These are phyloP conservation scores for Ogataea paraovalis DNA, from an alignment of 805 yeast species.

Conservation along the genomic window DNA sequence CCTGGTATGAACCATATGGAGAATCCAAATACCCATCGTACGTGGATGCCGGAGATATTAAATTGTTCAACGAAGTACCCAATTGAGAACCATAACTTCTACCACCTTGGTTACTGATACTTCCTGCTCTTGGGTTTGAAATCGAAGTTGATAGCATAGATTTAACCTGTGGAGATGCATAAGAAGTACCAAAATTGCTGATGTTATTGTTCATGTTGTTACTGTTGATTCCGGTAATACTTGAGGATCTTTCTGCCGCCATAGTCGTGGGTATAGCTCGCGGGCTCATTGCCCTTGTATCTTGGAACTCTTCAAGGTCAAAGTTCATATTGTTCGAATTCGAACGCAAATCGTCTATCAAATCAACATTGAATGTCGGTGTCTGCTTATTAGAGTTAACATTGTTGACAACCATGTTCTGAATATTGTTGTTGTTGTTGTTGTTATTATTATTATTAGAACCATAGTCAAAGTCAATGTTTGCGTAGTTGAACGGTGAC, in stretches of 20 bases:
- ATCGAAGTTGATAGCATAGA: slow-evolving; percentile 17
- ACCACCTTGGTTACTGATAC: slow-evolving; percentile 24
- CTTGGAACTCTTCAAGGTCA: slow-evolving; percentile 13
- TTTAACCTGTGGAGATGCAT: slow-evolving; percentile 28
- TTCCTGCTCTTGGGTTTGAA: slow-evolving; percentile 17
- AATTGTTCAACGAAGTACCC: slow-evolving; percentile 29
- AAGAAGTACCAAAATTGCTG: slow-evolving; percentile 16
- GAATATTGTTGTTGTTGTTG: not conserved
- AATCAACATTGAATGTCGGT: slow-evolving; percentile 13
- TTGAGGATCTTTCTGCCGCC: slow-evolving; percentile 10
- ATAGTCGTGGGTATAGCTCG: slow-evolving; percentile 7
- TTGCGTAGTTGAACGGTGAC: slow-evolving; percentile 13
- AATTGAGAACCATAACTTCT: slow-evolving; percentile 29
- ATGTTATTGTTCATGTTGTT: not conserved
- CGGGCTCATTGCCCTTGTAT: slow-evolving; percentile 10
- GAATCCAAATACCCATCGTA: slow-evolving; percentile 32
- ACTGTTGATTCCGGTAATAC: slow-evolving; percentile 9
- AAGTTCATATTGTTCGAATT: slow-evolving; percentile 2
- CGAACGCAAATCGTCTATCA: slow-evolving; percentile 8
- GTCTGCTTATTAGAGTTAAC: not conserved
- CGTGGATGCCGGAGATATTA: slow-evolving; percentile 34
- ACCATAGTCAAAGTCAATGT: slow-evolving; percentile 10
- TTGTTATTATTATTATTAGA: not conserved
- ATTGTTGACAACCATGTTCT: not conserved
- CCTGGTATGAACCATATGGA: slow-evolving; percentile 33